These are phyloP conservation scores for Diutina catenulata DNA, from an alignment of 1,139 yeast species.

Conservation along the genomic window DNA sequence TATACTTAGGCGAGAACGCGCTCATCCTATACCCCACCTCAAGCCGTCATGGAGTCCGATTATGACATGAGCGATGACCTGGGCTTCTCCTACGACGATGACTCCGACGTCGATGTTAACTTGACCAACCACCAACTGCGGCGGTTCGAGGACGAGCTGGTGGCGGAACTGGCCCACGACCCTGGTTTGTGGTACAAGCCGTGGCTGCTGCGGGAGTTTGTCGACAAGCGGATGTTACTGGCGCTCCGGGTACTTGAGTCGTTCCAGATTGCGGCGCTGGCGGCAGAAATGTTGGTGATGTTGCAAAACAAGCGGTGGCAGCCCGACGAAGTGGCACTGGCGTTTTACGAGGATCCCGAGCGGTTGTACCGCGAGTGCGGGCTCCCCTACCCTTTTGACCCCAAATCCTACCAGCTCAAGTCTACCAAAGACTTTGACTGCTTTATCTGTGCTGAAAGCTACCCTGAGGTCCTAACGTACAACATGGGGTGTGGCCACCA, in stretches of 20 bases:
- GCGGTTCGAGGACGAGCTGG: background rate
- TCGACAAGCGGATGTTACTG: background rate
- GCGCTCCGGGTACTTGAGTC: conserved; percentile 1
- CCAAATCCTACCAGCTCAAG: conserved; percentile 8
- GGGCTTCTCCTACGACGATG: conserved; percentile 10
- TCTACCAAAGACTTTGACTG: conserved; percentile 32
- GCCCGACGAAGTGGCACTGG: conserved; percentile 57
- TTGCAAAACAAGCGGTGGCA: conserved; percentile 64
- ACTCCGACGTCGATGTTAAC: conserved; percentile 6
- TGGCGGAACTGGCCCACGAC: conserved; percentile 2
- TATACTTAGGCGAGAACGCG: too few relatives aligned
- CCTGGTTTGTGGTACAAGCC: background rate
- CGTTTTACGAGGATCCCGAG: conserved; percentile 44
- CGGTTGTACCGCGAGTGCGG: conserved; percentile 39
- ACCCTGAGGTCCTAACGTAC: conserved; percentile 27
- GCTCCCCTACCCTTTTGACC: conserved; percentile 14
- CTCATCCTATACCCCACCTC: too few relatives aligned
- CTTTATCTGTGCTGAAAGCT: conserved; percentile 57
- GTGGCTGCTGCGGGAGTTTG: conserved; percentile 2
- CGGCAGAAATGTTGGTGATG: conserved; percentile 33
- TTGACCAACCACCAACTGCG: background rate
- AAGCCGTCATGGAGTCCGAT: too few relatives aligned
- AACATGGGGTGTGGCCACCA: conserved; percentile 57
- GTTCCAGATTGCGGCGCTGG: conserved; percentile 21
- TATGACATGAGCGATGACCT: too few relatives aligned